A percentile compares a stretch with the other conserved stretches of the same genome.
phyloP scores from a whole-genome alignment of 768 basidiomycete species.

The Rhizopogon vinicolor region DNA sequence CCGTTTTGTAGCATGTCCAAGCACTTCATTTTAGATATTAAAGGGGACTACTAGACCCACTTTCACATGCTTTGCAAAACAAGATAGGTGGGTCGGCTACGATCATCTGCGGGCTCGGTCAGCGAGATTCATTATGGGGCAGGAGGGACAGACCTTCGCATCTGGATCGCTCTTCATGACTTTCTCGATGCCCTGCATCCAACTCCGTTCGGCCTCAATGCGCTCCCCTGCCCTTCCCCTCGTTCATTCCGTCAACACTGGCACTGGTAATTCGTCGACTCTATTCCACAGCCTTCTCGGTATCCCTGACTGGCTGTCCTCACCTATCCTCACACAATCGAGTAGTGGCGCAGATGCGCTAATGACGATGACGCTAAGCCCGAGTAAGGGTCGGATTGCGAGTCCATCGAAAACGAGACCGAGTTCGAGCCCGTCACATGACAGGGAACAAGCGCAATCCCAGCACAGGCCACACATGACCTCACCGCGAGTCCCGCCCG shows the following conservation, averaged over 20 bases:
- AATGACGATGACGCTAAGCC: constrained; percentile 35
- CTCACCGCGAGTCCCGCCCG: constrained; percentile 12
- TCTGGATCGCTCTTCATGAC: too few relatives aligned
- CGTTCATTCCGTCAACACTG: neutral
- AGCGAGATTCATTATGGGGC: too few relatives aligned
- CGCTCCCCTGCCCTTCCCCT: constrained; percentile 83
- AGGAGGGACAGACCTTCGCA: too few relatives aligned
- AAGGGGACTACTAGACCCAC: too few relatives aligned
- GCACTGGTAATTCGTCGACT: constrained; percentile 3
- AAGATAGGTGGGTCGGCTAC: too few relatives aligned
- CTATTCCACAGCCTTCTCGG: constrained; percentile 12
- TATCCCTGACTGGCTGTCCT: constrained; percentile 28
- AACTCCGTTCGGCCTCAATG: too few relatives aligned
- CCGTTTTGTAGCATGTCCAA: too few relatives aligned
- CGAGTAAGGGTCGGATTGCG: neutral
- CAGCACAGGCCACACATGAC: constrained; percentile 15
- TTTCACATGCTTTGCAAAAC: too few relatives aligned
- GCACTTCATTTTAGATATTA: too few relatives aligned
- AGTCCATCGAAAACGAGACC: neutral
- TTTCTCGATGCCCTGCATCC: too few relatives aligned
- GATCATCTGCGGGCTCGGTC: too few relatives aligned
- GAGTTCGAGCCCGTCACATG: neutral
- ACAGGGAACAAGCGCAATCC: constrained; percentile 12
- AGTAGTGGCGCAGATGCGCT: constrained; percentile 22
- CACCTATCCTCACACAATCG: constrained; percentile 14